Percentiles rank a stretch among this genome's conserved stretches.
Conservation (phyloP, 345 rosid genomes). For the Schrenkiella parvula region DNA sequence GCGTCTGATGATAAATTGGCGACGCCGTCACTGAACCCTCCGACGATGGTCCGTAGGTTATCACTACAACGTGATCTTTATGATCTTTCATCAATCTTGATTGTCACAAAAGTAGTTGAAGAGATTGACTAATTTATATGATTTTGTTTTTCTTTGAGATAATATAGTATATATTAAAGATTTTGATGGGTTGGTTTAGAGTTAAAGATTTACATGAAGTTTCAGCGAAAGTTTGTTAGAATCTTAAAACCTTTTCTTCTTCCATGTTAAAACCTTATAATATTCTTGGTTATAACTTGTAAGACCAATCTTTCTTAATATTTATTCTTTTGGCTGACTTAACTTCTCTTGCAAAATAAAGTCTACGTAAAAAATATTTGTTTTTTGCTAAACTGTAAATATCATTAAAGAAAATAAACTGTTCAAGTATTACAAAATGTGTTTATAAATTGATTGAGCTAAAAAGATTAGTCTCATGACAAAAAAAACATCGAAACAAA, state of each 20-base stretch:
- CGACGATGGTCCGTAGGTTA: conserved; percentile 30
- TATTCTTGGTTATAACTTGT: background rate
- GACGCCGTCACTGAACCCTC: conserved; percentile 42
- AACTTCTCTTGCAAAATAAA: background rate
- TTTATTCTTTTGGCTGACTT: background rate
- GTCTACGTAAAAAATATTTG: background rate
- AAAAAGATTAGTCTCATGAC: too few relatives aligned
- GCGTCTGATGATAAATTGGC: conserved; percentile 15
- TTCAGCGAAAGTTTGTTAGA: conserved; percentile 23
- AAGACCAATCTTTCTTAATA: background rate
- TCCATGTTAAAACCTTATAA: conserved; percentile 1
- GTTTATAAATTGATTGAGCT: too few relatives aligned
- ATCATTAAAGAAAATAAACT: too few relatives aligned
- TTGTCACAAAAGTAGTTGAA: background rate
- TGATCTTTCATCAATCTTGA: conserved; percentile 22
- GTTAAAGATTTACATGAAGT: conserved; percentile 4
- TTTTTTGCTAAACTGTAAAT: too few relatives aligned
- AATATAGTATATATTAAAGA: background rate
- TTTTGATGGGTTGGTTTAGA: background rate
- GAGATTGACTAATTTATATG: conserved; percentile 1
- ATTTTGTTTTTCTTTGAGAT: background rate
- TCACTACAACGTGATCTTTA: conserved; percentile 29
- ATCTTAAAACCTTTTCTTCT: background rate
- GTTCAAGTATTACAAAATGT: too few relatives aligned
- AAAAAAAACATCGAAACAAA: too few relatives aligned